Conservation (phyloP, 257 asterid genomes). For the Pogostemon cablin region DNA sequence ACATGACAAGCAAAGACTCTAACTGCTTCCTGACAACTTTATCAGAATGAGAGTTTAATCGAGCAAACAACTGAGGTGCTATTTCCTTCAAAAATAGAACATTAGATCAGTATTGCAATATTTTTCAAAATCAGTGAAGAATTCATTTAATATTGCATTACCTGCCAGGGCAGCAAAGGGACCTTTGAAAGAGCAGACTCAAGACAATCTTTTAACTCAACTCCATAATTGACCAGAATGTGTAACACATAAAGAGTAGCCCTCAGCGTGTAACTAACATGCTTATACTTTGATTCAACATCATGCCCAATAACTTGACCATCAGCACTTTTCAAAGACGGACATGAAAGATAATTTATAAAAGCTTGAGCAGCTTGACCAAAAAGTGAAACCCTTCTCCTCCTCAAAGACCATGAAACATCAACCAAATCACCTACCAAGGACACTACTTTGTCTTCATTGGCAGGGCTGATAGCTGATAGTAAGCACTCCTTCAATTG, state of each 20-base stretch:
- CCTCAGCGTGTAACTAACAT: slow-evolving; percentile 73
- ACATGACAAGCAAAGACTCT: slow-evolving; percentile 79
- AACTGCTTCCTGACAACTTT: slow-evolving; percentile 82
- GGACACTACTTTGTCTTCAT: slow-evolving; percentile 51
- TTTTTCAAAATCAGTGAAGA: slow-evolving; percentile 29
- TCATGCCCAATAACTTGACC: slow-evolving; percentile 58
- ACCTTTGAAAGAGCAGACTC: slow-evolving; percentile 81
- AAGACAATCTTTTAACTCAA: slow-evolving; percentile 77
- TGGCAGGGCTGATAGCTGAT: slow-evolving; percentile 45
- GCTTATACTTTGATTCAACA: slow-evolving; percentile 58
- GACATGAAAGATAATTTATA: slow-evolving; percentile 75
- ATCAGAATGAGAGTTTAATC: slow-evolving; percentile 92
- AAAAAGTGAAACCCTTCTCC: slow-evolving; percentile 81
- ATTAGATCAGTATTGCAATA: slow-evolving; percentile 41
- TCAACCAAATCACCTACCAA: slow-evolving; percentile 61
- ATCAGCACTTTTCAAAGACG: slow-evolving; percentile 67
- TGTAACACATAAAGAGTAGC: slow-evolving; percentile 79
- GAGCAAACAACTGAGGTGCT: slow-evolving; percentile 94
- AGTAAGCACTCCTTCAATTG: slow-evolving; percentile 64
- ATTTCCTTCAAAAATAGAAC: slow-evolving; percentile 69
- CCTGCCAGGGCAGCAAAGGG: slow-evolving; percentile 99
- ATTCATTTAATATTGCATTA: slow-evolving; percentile 40
- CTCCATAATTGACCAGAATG: slow-evolving; percentile 91
- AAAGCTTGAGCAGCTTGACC: slow-evolving; percentile 95
- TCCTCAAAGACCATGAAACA: slow-evolving; percentile 87